Evolutionary conservation across 495 filamentous ascomycete genomes (phyloP).

Genomic region (Trypethelium eluteriae): DNA sequence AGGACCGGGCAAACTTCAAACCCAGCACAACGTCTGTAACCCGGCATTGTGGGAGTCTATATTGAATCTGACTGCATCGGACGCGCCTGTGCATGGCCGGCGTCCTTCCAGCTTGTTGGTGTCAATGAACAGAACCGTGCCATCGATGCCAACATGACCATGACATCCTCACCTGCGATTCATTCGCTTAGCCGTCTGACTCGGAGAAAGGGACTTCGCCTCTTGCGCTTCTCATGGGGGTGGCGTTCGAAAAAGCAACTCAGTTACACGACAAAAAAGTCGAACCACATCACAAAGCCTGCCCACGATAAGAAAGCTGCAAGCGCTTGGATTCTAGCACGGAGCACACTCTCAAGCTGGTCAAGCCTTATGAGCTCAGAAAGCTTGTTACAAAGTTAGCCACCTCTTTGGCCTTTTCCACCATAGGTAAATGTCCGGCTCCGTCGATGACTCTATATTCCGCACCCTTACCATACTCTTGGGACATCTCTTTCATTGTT

Average conservation of each 20-base stretch:
- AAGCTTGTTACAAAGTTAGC: background rate
- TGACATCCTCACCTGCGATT: background rate
- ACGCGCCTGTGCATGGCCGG: background rate
- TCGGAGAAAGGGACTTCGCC: background rate
- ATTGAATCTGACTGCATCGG: constrained; percentile 10
- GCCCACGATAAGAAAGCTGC: background rate
- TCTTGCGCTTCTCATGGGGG: background rate
- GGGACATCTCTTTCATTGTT: constrained; percentile 68
- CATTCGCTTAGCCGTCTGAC: background rate
- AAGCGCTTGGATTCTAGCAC: too few relatives aligned
- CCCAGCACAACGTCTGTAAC: background rate
- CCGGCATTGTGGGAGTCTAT: background rate
- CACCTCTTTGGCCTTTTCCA: constrained; percentile 44
- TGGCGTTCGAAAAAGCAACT: background rate
- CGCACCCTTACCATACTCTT: constrained; percentile 45
- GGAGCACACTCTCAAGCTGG: background rate
- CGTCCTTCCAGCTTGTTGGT: background rate
- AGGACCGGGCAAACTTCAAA: background rate
- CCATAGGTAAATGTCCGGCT: constrained; percentile 78
- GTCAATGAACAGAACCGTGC: background rate
- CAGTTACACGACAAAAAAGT: background rate
- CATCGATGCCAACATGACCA: background rate
- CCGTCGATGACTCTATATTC: constrained; percentile 54
- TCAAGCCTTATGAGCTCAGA: background rate
- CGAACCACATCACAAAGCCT: background rate